A percentile compares a stretch with the other conserved stretches of the same genome.
phyloP scores from a whole-genome alignment of 1,284 basidiomycete genomes.

The Vanrija sp. region DNA sequence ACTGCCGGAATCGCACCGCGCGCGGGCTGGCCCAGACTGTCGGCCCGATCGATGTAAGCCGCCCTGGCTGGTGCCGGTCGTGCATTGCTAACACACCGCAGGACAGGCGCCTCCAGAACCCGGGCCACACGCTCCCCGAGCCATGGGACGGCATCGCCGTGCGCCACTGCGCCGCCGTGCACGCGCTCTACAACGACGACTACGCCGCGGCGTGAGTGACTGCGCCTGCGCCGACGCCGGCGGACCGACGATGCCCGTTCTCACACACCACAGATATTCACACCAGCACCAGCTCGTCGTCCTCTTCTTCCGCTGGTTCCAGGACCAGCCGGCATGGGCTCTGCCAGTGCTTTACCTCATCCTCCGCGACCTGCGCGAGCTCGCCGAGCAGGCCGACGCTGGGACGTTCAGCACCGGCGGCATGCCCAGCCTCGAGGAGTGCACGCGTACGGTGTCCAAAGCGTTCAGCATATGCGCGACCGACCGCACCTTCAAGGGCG shows the following conservation, averaged over 20 bases:
- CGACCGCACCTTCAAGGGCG: slow-evolving; percentile 68
- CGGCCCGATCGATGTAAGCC: slow-evolving; percentile 36
- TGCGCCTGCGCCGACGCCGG: too few species aligned
- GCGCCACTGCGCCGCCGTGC: slow-evolving; percentile 41
- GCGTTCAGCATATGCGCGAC: slow-evolving; percentile 87
- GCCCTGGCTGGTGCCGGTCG: background rate
- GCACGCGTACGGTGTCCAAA: slow-evolving; percentile 84
- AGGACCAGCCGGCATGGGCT: slow-evolving; percentile 73
- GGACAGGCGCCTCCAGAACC: slow-evolving; percentile 33
- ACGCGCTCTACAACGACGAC: slow-evolving; percentile 31
- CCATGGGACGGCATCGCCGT: slow-evolving; percentile 45
- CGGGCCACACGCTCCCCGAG: slow-evolving; percentile 35
- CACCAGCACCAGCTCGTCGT: slow-evolving; percentile 51
- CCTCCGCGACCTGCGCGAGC: slow-evolving; percentile 70
- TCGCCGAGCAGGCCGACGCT: slow-evolving; percentile 59
- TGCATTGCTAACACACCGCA: slow-evolving; percentile 9
- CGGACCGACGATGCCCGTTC: background rate
- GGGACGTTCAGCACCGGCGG: slow-evolving; percentile 48
- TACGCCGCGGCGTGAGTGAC: slow-evolving; percentile 34
- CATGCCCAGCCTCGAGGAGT: slow-evolving; percentile 79
- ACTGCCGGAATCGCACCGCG: slow-evolving; percentile 33
- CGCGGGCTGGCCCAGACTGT: slow-evolving; percentile 39
- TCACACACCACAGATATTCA: slow-evolving; percentile 21
- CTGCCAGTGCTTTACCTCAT: slow-evolving; percentile 73
- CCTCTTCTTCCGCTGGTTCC: slow-evolving; percentile 70